Conservation (phyloP, 139 green algal species). For the Micromonas commoda region DNA sequence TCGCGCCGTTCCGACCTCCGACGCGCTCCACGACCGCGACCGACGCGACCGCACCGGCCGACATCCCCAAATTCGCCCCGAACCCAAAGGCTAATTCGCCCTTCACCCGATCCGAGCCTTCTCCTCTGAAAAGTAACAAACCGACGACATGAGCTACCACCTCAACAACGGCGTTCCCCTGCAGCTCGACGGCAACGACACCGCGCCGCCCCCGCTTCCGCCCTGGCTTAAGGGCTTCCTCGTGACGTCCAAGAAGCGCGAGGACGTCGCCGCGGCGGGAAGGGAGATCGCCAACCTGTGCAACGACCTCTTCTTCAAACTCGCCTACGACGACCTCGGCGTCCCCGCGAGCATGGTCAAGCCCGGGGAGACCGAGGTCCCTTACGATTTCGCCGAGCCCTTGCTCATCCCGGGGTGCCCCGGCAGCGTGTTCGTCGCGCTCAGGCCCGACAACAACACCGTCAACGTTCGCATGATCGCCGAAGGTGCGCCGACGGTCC, state of each 20-base stretch:
- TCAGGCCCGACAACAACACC: constrained; percentile 9
- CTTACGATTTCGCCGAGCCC: not conserved
- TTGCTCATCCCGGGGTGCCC: constrained; percentile 2
- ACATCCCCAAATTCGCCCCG: no score
- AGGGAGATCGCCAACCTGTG: not conserved
- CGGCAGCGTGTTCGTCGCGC: constrained; percentile 4
- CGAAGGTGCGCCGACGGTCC: no score
- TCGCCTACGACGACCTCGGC: not conserved
- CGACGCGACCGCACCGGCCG: no score
- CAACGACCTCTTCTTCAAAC: no score
- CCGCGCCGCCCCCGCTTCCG: not conserved
- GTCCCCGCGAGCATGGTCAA: not conserved
- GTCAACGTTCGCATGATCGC: not conserved
- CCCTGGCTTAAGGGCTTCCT: constrained; percentile 17
- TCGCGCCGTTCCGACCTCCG: no score
- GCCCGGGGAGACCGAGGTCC: not conserved
- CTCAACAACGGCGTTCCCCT: no score
- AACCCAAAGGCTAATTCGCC: no score
- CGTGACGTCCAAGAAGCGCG: not conserved
- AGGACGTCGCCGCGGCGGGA: not conserved
- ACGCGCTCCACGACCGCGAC: no score
- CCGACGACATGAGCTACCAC: no score
- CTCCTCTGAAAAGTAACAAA: no score
- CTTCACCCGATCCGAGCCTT: no score
- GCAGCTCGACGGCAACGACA: not conserved